Percentiles rank a stretch among this genome's conserved stretches.
These are phyloP conservation scores for Rhytidiadelphus loreus DNA, from an alignment of 225 moss, liverwort and hornwort species.

Conservation along the genomic window DNA sequence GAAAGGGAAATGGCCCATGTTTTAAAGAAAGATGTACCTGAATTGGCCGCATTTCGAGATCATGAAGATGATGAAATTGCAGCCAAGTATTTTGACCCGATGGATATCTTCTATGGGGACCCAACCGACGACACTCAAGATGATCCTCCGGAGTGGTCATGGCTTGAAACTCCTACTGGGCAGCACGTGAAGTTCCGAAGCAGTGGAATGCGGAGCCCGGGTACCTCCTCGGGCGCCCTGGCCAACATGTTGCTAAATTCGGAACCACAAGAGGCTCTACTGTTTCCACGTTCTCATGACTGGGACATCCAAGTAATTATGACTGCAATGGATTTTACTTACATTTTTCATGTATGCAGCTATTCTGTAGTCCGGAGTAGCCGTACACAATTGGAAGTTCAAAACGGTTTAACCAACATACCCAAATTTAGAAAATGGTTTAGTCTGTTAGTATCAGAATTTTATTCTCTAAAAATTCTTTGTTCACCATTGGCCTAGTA, in stretches of 20 bases:
- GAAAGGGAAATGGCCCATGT: conserved; percentile 49
- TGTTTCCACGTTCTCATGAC: conserved; percentile 30
- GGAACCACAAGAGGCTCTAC: conserved; percentile 23
- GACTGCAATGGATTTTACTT: not conserved
- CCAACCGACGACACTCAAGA: conserved; percentile 28
- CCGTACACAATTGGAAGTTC: not conserved
- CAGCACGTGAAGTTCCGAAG: conserved; percentile 34
- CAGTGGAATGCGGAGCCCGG: conserved; percentile 2
- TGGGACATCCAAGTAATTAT: conserved; percentile 38
- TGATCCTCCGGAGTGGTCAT: conserved; percentile 36
- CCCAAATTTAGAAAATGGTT: not conserved
- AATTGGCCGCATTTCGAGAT: conserved; percentile 7
- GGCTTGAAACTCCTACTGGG: conserved; percentile 33
- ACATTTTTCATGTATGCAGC: not conserved
- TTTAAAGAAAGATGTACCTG: conserved; percentile 29
- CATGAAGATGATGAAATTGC: not conserved
- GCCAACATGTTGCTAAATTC: conserved; percentile 51
- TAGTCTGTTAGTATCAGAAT: not conserved
- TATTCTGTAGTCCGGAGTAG: not conserved
- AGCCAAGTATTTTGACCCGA: conserved; percentile 35
- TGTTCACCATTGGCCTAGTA: not conserved
- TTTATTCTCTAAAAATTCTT: not conserved
- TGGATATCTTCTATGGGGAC: conserved; percentile 40
- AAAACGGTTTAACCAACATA: not conserved
- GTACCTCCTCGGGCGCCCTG: conserved; percentile 28